Evolutionary conservation across 2,329 filamentous ascomycete species (phyloP).

Genomic region (Calcarisporium arbuscula): DNA sequence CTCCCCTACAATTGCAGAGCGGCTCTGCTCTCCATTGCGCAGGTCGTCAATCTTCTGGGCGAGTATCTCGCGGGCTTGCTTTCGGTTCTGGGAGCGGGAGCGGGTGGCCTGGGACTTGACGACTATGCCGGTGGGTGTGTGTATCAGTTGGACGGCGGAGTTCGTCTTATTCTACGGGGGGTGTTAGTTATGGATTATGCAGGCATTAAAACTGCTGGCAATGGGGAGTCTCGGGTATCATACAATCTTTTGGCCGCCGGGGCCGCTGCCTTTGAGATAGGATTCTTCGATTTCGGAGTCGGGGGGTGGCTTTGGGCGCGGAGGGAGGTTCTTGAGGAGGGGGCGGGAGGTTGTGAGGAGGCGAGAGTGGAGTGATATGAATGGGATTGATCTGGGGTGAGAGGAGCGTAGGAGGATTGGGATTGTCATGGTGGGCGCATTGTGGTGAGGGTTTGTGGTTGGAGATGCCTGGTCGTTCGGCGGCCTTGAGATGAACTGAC

Average conservation of each 20-base stretch:
- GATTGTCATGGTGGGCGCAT: too few species aligned
- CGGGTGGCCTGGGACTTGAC: conserved; percentile 92
- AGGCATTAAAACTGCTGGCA: not conserved
- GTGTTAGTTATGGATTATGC: not conserved
- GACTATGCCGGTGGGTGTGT: conserved; percentile 83
- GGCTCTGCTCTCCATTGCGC: conserved; percentile 63
- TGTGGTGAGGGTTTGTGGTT: too few species aligned
- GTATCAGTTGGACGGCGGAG: conserved; percentile 87
- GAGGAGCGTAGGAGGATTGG: too few species aligned
- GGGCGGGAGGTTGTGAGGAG: conserved; percentile 10
- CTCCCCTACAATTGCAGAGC: conserved; percentile 57
- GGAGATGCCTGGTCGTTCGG: too few species aligned
- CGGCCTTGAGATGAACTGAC: too few species aligned
- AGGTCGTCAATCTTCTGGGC: conserved; percentile 69
- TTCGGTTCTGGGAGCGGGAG: conserved; percentile 79
- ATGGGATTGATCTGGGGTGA: too few species aligned
- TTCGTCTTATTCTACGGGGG: conserved; percentile 79
- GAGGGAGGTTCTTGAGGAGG: conserved; percentile 57
- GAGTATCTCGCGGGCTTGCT: conserved; percentile 71
- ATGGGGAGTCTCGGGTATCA: conserved; percentile 13
- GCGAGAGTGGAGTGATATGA: too few species aligned
- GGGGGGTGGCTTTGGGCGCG: conserved; percentile 63
- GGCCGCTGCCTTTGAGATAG: conserved; percentile 87
- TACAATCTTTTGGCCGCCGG: conserved; percentile 93
- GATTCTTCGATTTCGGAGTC: conserved; percentile 76